Evolutionary conservation across 441 rosid species (phyloP).

Genomic region (Syzygium syzygioides): DNA sequence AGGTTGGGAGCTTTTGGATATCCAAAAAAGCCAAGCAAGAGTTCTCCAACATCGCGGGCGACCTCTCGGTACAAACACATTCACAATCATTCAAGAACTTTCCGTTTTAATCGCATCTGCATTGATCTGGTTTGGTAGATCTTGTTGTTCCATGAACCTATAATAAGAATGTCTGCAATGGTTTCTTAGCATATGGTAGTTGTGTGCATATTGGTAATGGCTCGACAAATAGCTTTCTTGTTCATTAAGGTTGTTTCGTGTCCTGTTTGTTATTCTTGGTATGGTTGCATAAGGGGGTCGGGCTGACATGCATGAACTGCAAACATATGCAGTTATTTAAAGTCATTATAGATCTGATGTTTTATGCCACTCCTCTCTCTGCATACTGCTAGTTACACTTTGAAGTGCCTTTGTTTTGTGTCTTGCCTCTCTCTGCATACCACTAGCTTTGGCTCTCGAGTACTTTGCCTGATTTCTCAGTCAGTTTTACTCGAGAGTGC

Average conservation of each 20-base stretch:
- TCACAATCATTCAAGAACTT: too few relatives aligned
- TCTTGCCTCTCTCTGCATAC: background rate
- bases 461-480: background rate
- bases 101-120: background rate
- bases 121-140: background rate
- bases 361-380: background rate
- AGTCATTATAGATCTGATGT: background rate
- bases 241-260: background rate
- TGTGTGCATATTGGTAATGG: background rate
- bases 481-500: background rate
- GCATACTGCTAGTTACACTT: background rate
- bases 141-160: background rate
- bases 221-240: background rate
- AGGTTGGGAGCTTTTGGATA: constrained; percentile 79
- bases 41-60: constrained; percentile 64
- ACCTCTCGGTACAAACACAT: constrained; percentile 37
- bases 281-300: background rate
- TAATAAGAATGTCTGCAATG: background rate
- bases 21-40: constrained; percentile 85
- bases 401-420: background rate
- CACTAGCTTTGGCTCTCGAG: background rate
- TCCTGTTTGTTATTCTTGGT: background rate
- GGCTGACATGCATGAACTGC: background rate
- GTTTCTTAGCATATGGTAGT: background rate
- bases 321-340: background rate